Percentiles rank a stretch among this genome's conserved stretches.
phyloP scores from a whole-genome alignment of 108 stramenopile genomes.

The Nitzschia putrida region DNA sequence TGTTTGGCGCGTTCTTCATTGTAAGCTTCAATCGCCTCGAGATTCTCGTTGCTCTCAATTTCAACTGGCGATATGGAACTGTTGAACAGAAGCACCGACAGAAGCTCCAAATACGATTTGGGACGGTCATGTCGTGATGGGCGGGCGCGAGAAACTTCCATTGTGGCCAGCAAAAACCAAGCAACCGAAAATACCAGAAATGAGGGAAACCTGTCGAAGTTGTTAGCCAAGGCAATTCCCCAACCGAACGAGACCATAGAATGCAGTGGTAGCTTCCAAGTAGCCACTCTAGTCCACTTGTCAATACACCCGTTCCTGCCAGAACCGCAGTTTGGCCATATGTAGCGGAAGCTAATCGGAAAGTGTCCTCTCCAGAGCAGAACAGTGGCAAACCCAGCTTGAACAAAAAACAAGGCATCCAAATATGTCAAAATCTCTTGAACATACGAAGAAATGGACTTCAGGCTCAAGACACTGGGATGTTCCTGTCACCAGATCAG shows the following conservation, averaged over 20 bases:
- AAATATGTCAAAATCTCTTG: slow-evolving; percentile 32
- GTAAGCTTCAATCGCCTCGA: slow-evolving; percentile 17
- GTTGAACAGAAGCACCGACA: slow-evolving; percentile 27
- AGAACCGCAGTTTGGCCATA: neutral
- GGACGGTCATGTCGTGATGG: slow-evolving; percentile 23
- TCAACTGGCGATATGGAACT: neutral
- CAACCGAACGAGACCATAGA: slow-evolving; percentile 48
- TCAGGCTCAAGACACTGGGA: slow-evolving; percentile 22
- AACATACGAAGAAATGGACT: slow-evolving; percentile 23
- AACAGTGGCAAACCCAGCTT: slow-evolving; percentile 35
- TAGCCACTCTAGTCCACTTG: neutral
- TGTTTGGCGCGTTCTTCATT: slow-evolving; percentile 1
- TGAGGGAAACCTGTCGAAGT: slow-evolving; percentile 22
- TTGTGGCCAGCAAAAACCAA: slow-evolving; percentile 35
- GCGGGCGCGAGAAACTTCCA: slow-evolving; percentile 6
- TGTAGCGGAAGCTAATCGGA: neutral
- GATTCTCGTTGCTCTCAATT: slow-evolving; percentile 14
- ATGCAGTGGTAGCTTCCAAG: slow-evolving; percentile 47
- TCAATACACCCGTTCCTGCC: neutral
- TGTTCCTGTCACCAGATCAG: neutral
- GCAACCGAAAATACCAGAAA: slow-evolving; percentile 26
- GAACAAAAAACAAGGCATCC: slow-evolving; percentile 37
- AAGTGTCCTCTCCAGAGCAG: slow-evolving; percentile 52
- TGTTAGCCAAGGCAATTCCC: slow-evolving; percentile 21
- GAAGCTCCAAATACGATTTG: slow-evolving; percentile 18